phyloP scores from a whole-genome alignment of 2,329 filamentous ascomycete species.

The Clonostachys chloroleuca region DNA sequence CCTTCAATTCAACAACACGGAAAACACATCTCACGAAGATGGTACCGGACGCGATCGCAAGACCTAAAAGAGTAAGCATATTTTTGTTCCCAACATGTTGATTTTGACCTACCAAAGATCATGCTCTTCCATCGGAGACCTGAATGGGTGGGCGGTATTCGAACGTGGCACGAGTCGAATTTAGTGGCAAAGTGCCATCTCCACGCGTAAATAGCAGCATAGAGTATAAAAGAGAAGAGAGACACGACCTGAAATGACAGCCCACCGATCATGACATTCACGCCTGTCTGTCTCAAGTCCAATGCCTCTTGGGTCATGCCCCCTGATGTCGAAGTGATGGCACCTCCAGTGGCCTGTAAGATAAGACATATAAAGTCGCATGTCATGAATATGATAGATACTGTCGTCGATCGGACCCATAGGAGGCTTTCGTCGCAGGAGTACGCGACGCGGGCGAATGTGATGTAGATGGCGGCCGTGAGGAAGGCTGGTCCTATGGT shows the following conservation, averaged over 20 bases:
- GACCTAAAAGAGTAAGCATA: neutral
- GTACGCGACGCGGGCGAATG: constrained; percentile 40
- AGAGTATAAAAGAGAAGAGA: constrained; percentile 32
- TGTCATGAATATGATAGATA: constrained; percentile 33
- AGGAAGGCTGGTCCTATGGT: constrained; percentile 62
- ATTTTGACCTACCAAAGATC: neutral
- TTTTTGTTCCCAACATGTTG: too few species aligned
- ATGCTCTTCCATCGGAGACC: neutral
- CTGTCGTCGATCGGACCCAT: constrained; percentile 19
- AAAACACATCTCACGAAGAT: constrained; percentile 59
- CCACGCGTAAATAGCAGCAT: constrained; percentile 16
- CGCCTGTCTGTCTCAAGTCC: constrained; percentile 28
- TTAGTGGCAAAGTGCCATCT: neutral
- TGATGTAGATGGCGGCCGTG: constrained; percentile 58
- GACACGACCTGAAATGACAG: constrained; percentile 42
- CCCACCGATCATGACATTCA: constrained; percentile 52
- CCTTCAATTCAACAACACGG: constrained; percentile 56
- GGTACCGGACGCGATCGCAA: constrained; percentile 9
- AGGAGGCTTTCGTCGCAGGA: constrained; percentile 32
- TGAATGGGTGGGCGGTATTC: neutral
- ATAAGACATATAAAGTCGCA: constrained; percentile 44
- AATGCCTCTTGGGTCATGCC: constrained; percentile 14
- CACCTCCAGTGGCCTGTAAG: constrained; percentile 45
- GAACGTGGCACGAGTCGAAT: neutral
- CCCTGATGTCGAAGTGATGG: constrained; percentile 19